Base-by-base conservation (phyloP, 2,329 filamentous ascomycete genomes). In the Ceratocystis cubensis region DNA sequence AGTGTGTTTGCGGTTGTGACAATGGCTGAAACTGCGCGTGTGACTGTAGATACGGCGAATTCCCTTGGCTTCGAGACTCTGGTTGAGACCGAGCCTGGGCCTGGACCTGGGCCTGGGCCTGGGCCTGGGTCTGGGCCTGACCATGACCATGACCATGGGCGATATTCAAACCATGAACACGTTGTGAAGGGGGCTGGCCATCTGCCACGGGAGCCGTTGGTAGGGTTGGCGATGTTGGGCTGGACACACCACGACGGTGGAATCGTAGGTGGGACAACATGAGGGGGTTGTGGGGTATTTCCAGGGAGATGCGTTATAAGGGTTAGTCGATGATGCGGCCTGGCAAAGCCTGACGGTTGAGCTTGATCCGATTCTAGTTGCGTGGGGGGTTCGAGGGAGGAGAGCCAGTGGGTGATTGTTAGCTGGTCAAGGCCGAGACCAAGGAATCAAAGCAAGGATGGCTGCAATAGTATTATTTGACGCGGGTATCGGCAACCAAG, bases 251-350 rank as follows among this genome's bases (percentile, higher is more conserved):
- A 71, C 82, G 80, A 71, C 82, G 80, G 71, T 84, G 82, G 74
- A 84, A 84, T 71, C 82, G 81, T 61, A 84, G 77, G 74, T 81
- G 78, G 70, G 80, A 81, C 65, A 82, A 76, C 80, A 82, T 82
- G 56, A n/a, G 28, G 17, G n/a, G 17, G 10, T 15, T 37, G 53
- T 13, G 53, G 15, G 48, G n/a, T 20, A 22, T 17, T 30, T 57
- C 13, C 2, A 5, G 53, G 25, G 25, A 25, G 50, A 13, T 20
- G 20, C 20, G 46, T n/a, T 22, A 22, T 22, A 22, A 50, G 48
- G n/a, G 48, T 22, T 50, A 50, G 48, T 20, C 30, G 22, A 13
- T 15, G 22, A 17, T 28, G 53, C 28, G 10, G 53, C 53, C 30
- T 33, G 22, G 25, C 53, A 30, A 33, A 30, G 53, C 25, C n/a